Evolutionary conservation across 2,329 filamentous ascomycete species (phyloP).

Genomic region (Ophiobolus disseminans): DNA sequence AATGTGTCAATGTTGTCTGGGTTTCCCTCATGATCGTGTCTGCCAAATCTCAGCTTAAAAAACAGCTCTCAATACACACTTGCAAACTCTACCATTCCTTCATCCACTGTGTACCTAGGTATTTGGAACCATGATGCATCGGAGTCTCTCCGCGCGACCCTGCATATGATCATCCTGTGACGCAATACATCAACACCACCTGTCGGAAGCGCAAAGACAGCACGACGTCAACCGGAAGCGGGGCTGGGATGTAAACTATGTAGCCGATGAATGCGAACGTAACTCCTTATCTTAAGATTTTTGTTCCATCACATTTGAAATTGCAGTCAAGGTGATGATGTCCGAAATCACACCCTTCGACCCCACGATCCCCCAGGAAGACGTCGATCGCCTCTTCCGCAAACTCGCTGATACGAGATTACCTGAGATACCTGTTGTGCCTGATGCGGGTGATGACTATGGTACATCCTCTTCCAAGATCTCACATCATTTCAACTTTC

Average conservation of each 20-base stretch:
- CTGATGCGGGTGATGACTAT: conserved; percentile 45
- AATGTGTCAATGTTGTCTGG: too few relatives aligned
- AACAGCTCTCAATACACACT: too few relatives aligned
- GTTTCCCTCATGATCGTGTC: too few relatives aligned
- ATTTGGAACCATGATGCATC: neutral
- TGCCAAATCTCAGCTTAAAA: too few relatives aligned
- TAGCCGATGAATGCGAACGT: too few relatives aligned
- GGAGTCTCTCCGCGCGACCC: neutral
- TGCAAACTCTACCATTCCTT: too few relatives aligned
- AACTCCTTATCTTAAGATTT: too few relatives aligned
- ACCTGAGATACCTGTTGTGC: conserved; percentile 44
- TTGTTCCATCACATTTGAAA: too few relatives aligned
- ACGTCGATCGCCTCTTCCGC: conserved; percentile 50
- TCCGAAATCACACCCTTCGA: conserved; percentile 42
- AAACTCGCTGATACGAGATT: conserved; percentile 46
- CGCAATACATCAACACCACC: conserved; percentile 2
- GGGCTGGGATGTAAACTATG: neutral
- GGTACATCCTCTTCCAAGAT: conserved; percentile 20
- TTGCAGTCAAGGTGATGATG: too few relatives aligned
- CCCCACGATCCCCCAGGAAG: conserved; percentile 41
- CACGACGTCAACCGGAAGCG: neutral
- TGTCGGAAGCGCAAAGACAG: neutral
- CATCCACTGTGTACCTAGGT: neutral
- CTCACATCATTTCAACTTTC: neutral
- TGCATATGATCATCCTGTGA: neutral